Conservation (phyloP, 2,329 filamentous ascomycete species). For the Achaetomium macrosporum region DNA sequence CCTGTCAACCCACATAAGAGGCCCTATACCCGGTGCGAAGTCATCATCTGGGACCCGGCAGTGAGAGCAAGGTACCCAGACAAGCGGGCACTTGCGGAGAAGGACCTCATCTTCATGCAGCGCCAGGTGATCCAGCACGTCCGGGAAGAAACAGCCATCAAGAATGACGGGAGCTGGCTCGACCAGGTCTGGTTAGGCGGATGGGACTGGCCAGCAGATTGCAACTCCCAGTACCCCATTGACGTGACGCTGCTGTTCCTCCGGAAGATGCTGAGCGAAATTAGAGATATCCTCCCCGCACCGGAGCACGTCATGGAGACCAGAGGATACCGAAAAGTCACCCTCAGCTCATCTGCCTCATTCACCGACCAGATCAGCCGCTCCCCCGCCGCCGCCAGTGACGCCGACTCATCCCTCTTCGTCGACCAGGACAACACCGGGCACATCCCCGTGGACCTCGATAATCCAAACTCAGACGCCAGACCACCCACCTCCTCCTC, state of each 20-base stretch:
- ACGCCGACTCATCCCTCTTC: slow-evolving; percentile 8
- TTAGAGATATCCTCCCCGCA: slow-evolving; percentile 35
- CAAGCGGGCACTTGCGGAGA: slow-evolving; percentile 22
- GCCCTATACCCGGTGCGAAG: slow-evolving; percentile 35
- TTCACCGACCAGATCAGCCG: not conserved
- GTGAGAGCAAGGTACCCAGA: slow-evolving; percentile 26
- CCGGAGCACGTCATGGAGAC: slow-evolving; percentile 23
- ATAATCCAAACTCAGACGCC: not conserved
- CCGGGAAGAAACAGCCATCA: slow-evolving; percentile 25
- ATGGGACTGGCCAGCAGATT: slow-evolving; percentile 22
- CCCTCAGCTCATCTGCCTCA: not conserved
- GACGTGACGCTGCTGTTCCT: slow-evolving; percentile 40
- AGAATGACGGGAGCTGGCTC: slow-evolving; percentile 33
- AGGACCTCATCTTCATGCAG: slow-evolving; percentile 42
- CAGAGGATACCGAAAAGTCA: slow-evolving; percentile 37
- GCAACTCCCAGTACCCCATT: slow-evolving; percentile 30
- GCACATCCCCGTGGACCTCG: slow-evolving; percentile 20
- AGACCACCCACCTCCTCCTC: too few species aligned
- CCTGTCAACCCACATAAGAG: slow-evolving; percentile 34
- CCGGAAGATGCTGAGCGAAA: slow-evolving; percentile 28
- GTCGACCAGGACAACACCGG: slow-evolving; percentile 18
- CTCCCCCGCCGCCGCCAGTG: not conserved
- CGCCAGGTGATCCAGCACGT: slow-evolving; percentile 37
- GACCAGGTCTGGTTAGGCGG: slow-evolving; percentile 42
- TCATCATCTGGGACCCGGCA: slow-evolving; percentile 50